Evolutionary conservation across 352 stramenopile genomes (phyloP).

Genomic region (Pythium graminicola): DNA sequence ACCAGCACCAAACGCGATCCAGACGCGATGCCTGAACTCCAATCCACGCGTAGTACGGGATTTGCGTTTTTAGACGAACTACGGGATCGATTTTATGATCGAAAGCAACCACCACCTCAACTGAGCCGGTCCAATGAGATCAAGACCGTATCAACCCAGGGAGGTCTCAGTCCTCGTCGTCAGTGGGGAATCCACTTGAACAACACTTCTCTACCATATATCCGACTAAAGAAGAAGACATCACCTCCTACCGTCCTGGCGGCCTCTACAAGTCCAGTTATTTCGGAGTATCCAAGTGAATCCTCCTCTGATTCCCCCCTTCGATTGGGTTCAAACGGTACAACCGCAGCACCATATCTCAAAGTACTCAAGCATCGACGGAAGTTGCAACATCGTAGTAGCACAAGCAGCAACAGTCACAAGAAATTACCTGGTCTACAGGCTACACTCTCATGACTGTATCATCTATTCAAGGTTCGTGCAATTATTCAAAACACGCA

Average conservation of each 20-base stretch:
- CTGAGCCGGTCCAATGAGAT: background rate
- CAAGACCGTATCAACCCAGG: background rate
- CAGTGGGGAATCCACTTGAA: slow-evolving; percentile 57
- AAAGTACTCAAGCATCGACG: slow-evolving; percentile 70
- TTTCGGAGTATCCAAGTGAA: background rate
- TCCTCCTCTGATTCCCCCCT: background rate
- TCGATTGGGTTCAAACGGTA: too few species aligned
- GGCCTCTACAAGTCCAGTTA: slow-evolving; percentile 6
- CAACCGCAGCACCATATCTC: slow-evolving; percentile 47
- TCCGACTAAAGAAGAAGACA: slow-evolving; percentile 61
- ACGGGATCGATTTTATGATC: slow-evolving; percentile 25
- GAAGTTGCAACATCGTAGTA: slow-evolving; percentile 19
- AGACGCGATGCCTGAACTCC: slow-evolving; percentile 4
- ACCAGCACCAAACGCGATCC: background rate
- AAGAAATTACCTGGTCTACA: slow-evolving; percentile 11
- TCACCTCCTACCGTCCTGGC: slow-evolving; percentile 17
- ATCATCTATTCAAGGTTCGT: slow-evolving; percentile 13
- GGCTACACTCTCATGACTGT: background rate
- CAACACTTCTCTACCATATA: slow-evolving; percentile 56
- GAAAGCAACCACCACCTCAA: background rate
- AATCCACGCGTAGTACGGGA: slow-evolving; percentile 11
- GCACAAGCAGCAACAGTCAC: slow-evolving; percentile 9
- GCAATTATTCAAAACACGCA: slow-evolving; percentile 15
- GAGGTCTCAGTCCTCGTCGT: slow-evolving; percentile 19
- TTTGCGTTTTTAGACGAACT: slow-evolving; percentile 31